A percentile compares a stretch with the other conserved stretches of the same genome.
Conservation (phyloP, 2,329 filamentous ascomycete species). For the Aspergillus novoparasiticus region DNA sequence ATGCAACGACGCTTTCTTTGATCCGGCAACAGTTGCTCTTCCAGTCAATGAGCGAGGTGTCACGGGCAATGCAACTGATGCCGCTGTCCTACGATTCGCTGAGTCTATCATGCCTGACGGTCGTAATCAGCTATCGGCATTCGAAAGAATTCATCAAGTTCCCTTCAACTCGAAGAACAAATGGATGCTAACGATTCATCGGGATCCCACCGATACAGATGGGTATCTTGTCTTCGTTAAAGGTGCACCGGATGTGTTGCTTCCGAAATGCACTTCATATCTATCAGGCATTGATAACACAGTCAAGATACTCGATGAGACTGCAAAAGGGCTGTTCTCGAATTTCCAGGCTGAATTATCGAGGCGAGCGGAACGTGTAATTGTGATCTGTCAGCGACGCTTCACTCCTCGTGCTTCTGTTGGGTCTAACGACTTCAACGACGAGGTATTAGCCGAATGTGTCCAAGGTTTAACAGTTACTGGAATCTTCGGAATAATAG, state of each 20-base stretch:
- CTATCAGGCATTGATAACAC: conserved; percentile 59
- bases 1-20: conserved; percentile 76
- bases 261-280: conserved; percentile 64
- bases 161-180: conserved; percentile 86
- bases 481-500: conserved; percentile 54
- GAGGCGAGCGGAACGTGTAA: conserved; percentile 68
- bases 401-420: conserved; percentile 48
- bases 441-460: conserved; percentile 49
- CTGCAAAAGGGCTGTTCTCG: conserved; percentile 55
- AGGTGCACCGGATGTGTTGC: conserved; percentile 74
- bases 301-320: conserved; percentile 53
- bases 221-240: conserved; percentile 60
- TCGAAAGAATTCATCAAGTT: conserved; percentile 68
- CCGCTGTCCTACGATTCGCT: conserved; percentile 71
- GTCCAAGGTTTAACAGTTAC: conserved; percentile 51
- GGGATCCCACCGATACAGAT: conserved; percentile 36
- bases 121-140: conserved; percentile 58
- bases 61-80: conserved; percentile 76
- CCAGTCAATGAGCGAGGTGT: conserved; percentile 66
- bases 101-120: conserved; percentile 64
- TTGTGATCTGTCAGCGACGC: conserved; percentile 66
- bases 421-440: conserved; percentile 53
- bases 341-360: conserved; percentile 69
- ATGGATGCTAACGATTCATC: conserved; percentile 68
- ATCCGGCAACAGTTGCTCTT: conserved; percentile 62